A percentile compares a stretch with the other conserved stretches of the same genome.
These are phyloP conservation scores for Neurospora discreta DNA, from an alignment of 495 filamentous ascomycete genomes.

Conservation along the genomic window DNA sequence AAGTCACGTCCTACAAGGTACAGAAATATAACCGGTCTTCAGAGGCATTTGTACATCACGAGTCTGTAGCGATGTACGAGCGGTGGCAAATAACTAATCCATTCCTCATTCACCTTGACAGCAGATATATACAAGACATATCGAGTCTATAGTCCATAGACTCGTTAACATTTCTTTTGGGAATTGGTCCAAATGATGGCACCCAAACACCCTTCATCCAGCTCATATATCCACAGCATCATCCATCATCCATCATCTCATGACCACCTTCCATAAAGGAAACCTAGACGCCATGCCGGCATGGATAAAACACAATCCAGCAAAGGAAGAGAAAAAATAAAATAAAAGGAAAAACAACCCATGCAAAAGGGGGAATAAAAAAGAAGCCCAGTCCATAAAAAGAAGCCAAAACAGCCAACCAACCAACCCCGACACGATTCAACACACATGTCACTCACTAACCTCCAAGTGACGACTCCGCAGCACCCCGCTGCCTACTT, in stretches of 20 bases:
- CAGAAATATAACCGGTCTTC: not conserved
- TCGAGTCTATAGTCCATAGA: not conserved
- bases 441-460: not conserved
- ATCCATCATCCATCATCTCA: not conserved
- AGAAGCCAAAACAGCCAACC: not conserved
- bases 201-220: not conserved
- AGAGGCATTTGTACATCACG: not conserved
- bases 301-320: not conserved
- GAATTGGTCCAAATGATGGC: not conserved
- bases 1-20: not conserved
- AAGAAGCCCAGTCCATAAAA: not conserved
- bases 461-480: slow-evolving; percentile 5
- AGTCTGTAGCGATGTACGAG: not conserved
- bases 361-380: not conserved
- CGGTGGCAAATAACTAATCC: not conserved
- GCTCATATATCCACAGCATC: not conserved
- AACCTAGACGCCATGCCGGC: not conserved
- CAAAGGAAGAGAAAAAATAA: not conserved
- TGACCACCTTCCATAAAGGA: not conserved
- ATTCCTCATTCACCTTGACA: not conserved
- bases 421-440: not conserved
- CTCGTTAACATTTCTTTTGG: not conserved
- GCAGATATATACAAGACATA: not conserved
- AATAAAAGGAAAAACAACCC: not conserved
- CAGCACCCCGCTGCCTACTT: slow-evolving; percentile 15